Conservation (phyloP, 148 eudicot species). For the Nepenthes mirabilis region DNA sequence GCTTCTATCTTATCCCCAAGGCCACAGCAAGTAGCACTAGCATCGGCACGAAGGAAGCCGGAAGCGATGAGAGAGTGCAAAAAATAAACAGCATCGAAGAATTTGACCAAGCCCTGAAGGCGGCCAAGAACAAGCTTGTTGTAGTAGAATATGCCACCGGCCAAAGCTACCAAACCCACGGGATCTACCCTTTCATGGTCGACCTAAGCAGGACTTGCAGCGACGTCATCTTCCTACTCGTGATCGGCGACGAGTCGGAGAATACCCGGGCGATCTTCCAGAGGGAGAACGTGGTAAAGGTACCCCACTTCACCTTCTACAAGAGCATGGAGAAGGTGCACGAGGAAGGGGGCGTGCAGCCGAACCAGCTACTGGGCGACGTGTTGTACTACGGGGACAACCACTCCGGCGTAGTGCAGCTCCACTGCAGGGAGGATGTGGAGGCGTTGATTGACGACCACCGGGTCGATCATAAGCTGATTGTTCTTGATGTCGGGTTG, state of each 20-base stretch:
- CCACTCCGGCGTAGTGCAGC: constrained; percentile 67
- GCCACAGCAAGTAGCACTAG: too few species aligned
- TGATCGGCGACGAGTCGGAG: constrained; percentile 79
- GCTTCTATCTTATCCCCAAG: too few species aligned
- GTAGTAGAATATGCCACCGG: constrained; percentile 78
- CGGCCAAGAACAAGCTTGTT: constrained; percentile 58
- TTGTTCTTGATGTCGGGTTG: constrained; percentile 81
- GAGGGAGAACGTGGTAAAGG: constrained; percentile 52
- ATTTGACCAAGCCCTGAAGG: constrained; percentile 52
- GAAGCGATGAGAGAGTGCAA: constrained; percentile 33
- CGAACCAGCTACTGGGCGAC: constrained; percentile 60
- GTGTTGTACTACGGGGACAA: constrained; percentile 83
- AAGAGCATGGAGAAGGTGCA: constrained; percentile 79
- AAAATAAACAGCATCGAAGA: constrained; percentile 52
- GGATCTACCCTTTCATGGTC: constrained; percentile 90
- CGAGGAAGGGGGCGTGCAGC: constrained; percentile 77
- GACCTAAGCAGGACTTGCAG: constrained; percentile 61
- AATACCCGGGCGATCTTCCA: constrained; percentile 33
- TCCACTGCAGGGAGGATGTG: constrained; percentile 68
- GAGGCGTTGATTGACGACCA: constrained; percentile 45
- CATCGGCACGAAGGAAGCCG: not conserved
- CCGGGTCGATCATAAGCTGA: constrained; percentile 34
- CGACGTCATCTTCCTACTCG: constrained; percentile 74
- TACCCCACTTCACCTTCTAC: constrained; percentile 84
- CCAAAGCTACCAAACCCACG: constrained; percentile 29